Conservation (phyloP, 2,329 filamentous ascomycete species). For the Xylariaceae sp. region DNA sequence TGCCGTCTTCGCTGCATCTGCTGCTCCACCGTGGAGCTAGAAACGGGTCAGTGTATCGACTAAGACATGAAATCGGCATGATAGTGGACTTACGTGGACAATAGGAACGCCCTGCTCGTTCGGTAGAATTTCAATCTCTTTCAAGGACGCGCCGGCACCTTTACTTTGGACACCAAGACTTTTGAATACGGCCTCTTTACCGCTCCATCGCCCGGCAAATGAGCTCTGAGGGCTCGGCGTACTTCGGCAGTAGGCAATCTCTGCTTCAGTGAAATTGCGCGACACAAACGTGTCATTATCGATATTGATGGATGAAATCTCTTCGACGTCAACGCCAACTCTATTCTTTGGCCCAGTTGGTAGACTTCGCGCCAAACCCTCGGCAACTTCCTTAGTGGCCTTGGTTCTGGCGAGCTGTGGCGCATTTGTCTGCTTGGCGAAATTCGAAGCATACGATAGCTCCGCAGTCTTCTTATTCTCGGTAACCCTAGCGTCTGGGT, state of each 20-base stretch:
- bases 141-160: conserved; percentile 83
- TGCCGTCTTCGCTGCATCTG: conserved; percentile 74
- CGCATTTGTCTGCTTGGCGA: conserved; percentile 58
- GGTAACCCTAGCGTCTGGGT: conserved; percentile 82
- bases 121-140: conserved; percentile 87
- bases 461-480: conserved; percentile 81
- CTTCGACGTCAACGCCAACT: conserved; percentile 91
- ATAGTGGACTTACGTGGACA: conserved; percentile 64
- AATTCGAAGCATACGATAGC: conserved; percentile 65
- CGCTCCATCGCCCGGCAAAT: conserved; percentile 92
- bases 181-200: conserved; percentile 99
- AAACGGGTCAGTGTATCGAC: conserved; percentile 34
- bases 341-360: conserved; percentile 55
- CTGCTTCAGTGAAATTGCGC: conserved; percentile 83
- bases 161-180: conserved; percentile 79
- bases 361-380: conserved; percentile 64
- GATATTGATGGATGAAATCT: conserved; percentile 80
- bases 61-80: not conserved
- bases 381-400: conserved; percentile 68
- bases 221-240: conserved; percentile 77
- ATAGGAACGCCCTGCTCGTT: conserved; percentile 76
- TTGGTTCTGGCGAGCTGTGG: conserved; percentile 44
- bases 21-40: conserved; percentile 81
- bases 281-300: conserved; percentile 90
- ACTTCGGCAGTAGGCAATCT: conserved; percentile 81